Conservation (phyloP, 2,329 filamentous ascomycete genomes). For the Volutella citrinella region DNA sequence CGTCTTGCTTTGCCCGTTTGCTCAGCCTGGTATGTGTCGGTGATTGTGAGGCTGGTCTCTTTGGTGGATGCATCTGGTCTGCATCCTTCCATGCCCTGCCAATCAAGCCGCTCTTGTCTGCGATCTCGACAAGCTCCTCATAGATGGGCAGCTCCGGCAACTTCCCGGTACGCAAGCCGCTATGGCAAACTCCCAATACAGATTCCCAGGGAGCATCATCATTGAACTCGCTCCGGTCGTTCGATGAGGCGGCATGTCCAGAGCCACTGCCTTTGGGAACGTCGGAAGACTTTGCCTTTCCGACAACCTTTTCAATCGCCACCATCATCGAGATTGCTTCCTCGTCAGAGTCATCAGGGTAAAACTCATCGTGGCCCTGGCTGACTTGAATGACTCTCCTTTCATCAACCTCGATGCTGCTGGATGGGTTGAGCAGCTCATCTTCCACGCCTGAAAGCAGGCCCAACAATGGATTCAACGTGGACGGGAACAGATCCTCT, state of each 20-base stretch:
- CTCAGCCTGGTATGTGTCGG: no score
- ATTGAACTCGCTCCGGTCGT: slow-evolving; percentile 21
- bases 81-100: slow-evolving; percentile 15
- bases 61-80: neutral
- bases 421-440: slow-evolving; percentile 30
- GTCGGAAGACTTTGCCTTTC: no score
- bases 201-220: slow-evolving; percentile 7
- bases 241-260: neutral
- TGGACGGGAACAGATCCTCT: slow-evolving; percentile 77
- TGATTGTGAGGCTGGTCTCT: no score
- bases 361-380: slow-evolving; percentile 47
- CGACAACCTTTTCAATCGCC: slow-evolving; percentile 14
- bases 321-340: slow-evolving; percentile 33
- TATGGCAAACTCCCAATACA: slow-evolving; percentile 38
- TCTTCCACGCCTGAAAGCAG: slow-evolving; percentile 27
- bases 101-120: slow-evolving; percentile 35
- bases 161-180: slow-evolving; percentile 37
- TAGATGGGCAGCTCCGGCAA: slow-evolving; percentile 37
- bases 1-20: neutral
- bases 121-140: slow-evolving; percentile 37
- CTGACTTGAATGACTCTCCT: slow-evolving; percentile 47
- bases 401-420: slow-evolving; percentile 64
- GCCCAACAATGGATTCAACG: slow-evolving; percentile 50
- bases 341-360: slow-evolving; percentile 52
- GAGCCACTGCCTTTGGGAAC: slow-evolving; percentile 3